Conservation (phyloP, 768 basidiomycete genomes). For the Pulveroboletus sp. region DNA sequence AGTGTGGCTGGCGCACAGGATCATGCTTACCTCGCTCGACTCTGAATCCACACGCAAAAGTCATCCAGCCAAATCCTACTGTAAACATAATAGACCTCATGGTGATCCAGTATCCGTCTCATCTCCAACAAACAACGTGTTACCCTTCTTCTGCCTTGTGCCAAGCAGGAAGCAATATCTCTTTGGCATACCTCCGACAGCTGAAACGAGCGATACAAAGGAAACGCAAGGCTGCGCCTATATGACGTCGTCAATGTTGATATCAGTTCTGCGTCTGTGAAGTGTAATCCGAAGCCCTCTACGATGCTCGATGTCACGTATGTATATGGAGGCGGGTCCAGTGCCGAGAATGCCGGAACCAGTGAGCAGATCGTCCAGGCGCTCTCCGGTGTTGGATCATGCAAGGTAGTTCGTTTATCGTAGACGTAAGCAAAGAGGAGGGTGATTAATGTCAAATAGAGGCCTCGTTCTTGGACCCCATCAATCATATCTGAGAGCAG, state of each 20-base stretch:
- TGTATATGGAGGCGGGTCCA: slow-evolving; percentile 64
- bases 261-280: slow-evolving; percentile 46
- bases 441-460: slow-evolving; percentile 69
- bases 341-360: slow-evolving; percentile 77
- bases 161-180: slow-evolving; percentile 61
- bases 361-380: slow-evolving; percentile 81
- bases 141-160: slow-evolving; percentile 59
- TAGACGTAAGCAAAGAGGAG: slow-evolving; percentile 81
- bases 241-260: slow-evolving; percentile 61
- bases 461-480: slow-evolving; percentile 49
- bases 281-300: slow-evolving; percentile 15
- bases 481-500: slow-evolving; percentile 57
- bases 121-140: slow-evolving; percentile 67
- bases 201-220: slow-evolving; percentile 75
- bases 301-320: slow-evolving; percentile 13
- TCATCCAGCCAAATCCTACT: slow-evolving; percentile 86
- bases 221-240: slow-evolving; percentile 72
- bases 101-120: slow-evolving; percentile 73
- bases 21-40: slow-evolving; percentile 58
- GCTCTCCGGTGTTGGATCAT: slow-evolving; percentile 84
- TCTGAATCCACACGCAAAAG: slow-evolving; percentile 78
- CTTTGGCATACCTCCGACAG: slow-evolving; percentile 65
- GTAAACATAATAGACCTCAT: slow-evolving; percentile 87
- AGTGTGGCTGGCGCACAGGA: not conserved
- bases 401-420: slow-evolving; percentile 72